Evolutionary conservation across 306 rosid genomes (phyloP), one percentile per base, ranked within the genome.

Genomic region (Elaeagnus macrophylla): DNA sequence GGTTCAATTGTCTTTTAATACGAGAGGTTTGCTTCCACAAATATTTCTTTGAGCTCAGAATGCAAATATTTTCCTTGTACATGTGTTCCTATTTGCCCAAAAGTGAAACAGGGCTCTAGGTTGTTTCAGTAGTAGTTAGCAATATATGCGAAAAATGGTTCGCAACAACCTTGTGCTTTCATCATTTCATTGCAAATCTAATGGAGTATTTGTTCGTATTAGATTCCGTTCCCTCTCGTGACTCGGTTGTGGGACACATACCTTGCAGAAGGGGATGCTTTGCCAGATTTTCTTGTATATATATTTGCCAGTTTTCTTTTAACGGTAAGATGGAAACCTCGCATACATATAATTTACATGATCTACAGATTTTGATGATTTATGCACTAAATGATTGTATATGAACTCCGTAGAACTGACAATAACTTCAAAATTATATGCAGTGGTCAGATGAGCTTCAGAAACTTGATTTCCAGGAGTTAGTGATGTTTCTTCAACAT

Each of bases 201-300:
- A 78, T 59, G 56, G 36, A 38, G 57, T 47, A 42, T 51, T 65
- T 53, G 10, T 56, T 18, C 47, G 19, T 53, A 61, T 53, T 72
- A 93, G 99, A 79, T 93, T 65, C 99, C 99, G 51, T 93, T 84
- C 73, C 70, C 80, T 69, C 88, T 93, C n/a, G 81, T 93, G 56
- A 77, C 89, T 10, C 99, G 99, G 69, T 77, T 93, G 51, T 93
- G 99, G 99, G 99, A 93, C 75, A 93, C 99, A 3, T 93, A 87
- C 69, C 99, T 93, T 58, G 96, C 99, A 3, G 96, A 93, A 77
- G 99, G 99, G 68, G 95, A 93, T 68, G 94, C 89, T 39, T 77
- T 93, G 67, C 95, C 99, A 38, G 95, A 93, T 70, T 93, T 93
- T 76, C 99, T 93, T 62, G 96, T 93, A 60, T 93, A 93, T 61